Base-by-base conservation (phyloP, 768 basidiomycete genomes). In the Amanita subjunquillea region DNA sequence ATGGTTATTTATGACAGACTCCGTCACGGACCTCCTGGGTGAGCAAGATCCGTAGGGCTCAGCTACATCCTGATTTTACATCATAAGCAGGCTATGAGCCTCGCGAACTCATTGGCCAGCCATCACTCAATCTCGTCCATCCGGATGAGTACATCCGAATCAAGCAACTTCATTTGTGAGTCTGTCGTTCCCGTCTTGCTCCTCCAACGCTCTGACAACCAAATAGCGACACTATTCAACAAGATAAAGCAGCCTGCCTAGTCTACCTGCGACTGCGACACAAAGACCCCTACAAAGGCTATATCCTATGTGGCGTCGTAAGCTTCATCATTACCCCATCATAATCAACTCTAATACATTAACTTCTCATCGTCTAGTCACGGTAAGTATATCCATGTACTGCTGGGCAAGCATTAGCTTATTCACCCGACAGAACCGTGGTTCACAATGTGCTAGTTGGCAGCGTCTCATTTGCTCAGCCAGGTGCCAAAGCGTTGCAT, bases 181-280 rank as follows among this genome's bases (percentile, higher is more conserved):
- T 63, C 56, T 46, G 41, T 49, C 37, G 42, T 51, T 29, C 12
- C 12, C 44, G 6, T 9, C 22, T n/a, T 29, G 34, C 34, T 17
- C 34, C 27, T 43, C 22, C 47, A 36, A 4, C 17, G 48, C 13
- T 22, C 55, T 47, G 30, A 57, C 42, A 7, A 30, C 25, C 22
- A 15, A 17, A 15, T 57, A 87, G 85, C 58, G 83, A 86, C 39
- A 90, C 86, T 1, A 87, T 90, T 56, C 70, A 73, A 39, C 76
- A 82, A 59, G 88, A 91, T 68, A 87, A 88, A 62, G 87, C 88
- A 0, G 87, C 87, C 0, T 83, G 79, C 15, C 74, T 90, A 20
- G 84, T 80, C 2, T 91, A 90, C 60, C 71, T 90, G 52, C 84
- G 88, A 50, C 73, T 91, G 68, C 76, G 77, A 62, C 88, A 90